Evolutionary conservation across 306 rosid genomes (phyloP).

Genomic region (Potentilla sterilis): DNA sequence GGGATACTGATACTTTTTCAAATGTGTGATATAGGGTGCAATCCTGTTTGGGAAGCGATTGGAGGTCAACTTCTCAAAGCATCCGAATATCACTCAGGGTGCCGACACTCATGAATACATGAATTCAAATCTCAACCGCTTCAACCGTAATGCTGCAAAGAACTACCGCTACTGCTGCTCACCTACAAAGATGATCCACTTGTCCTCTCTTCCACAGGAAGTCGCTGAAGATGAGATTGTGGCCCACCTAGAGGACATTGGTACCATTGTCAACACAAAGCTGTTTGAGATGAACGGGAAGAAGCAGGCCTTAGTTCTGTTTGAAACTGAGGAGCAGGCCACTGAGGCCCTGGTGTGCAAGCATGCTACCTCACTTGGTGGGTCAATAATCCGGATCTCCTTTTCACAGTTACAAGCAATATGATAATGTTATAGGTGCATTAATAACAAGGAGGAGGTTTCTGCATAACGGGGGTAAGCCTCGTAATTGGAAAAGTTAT

Average conservation of each 20-base stretch:
- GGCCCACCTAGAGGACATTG: slow-evolving; percentile 74
- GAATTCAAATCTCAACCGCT: slow-evolving; percentile 93
- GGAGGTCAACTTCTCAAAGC: slow-evolving; percentile 96
- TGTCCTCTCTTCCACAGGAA: slow-evolving; percentile 92
- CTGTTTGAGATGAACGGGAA: slow-evolving; percentile 98
- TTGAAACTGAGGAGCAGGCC: slow-evolving; percentile 92
- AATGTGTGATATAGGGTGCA: slow-evolving; percentile 57
- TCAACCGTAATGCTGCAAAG: slow-evolving; percentile 97
- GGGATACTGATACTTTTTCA: slow-evolving; percentile 10
- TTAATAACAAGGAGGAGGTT: slow-evolving; percentile 35
- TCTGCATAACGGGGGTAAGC: slow-evolving; percentile 45
- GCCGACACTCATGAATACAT: slow-evolving; percentile 82
- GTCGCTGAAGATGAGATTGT: slow-evolving; percentile 82
- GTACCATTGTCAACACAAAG: slow-evolving; percentile 70
- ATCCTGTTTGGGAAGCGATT: slow-evolving; percentile 81
- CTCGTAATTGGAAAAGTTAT: slow-evolving; percentile 45
- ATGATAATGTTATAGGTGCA: slow-evolving; percentile 30
- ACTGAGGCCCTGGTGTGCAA: slow-evolving; percentile 97
- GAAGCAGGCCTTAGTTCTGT: slow-evolving; percentile 86
- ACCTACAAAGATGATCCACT: slow-evolving; percentile 85
- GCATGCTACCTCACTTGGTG: slow-evolving; percentile 82
- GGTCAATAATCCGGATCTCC: slow-evolving; percentile 80
- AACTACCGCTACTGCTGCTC: slow-evolving; percentile 99
- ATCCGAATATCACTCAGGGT: slow-evolving; percentile 87
- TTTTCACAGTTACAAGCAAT: slow-evolving; percentile 89